phyloP scores from a whole-genome alignment of 139 green algal species.

The Coccomyxa sp. region DNA sequence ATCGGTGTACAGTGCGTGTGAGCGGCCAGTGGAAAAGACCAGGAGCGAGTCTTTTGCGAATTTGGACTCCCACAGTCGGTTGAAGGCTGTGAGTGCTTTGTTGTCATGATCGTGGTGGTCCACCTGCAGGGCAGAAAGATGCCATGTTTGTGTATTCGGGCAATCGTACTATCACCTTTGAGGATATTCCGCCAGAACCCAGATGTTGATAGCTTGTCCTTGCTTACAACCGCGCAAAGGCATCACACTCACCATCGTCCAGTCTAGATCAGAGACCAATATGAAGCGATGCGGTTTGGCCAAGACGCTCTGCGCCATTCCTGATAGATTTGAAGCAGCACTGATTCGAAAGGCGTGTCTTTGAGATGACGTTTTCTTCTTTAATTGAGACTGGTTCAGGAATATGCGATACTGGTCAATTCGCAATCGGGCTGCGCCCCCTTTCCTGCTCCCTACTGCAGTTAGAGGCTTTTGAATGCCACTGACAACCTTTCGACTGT shows the following conservation, averaged over 20 bases:
- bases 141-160: not conserved
- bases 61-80: slow-evolving; percentile 62
- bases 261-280: slow-evolving; percentile 85
- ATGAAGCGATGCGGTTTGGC: slow-evolving; percentile 47
- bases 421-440: no score
- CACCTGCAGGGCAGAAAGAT: slow-evolving; percentile 49
- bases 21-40: slow-evolving; percentile 89
- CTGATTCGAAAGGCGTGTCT: no score
- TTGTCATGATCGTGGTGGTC: slow-evolving; percentile 73
- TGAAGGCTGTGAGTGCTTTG: slow-evolving; percentile 63
- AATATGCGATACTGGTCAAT: no score
- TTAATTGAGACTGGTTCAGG: no score
- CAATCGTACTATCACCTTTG: not conserved
- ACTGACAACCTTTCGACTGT: no score
- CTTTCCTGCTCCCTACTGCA: no score
- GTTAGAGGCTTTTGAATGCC: no score
- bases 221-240: not conserved
- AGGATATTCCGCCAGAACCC: not conserved
- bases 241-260: slow-evolving; percentile 71
- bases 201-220: not conserved
- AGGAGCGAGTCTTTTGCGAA: slow-evolving; percentile 75
- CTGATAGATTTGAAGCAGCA: no score
- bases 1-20: slow-evolving; percentile 69
- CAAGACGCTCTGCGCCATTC: slow-evolving; percentile 20
- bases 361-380: no score